phyloP scores from a whole-genome alignment of 2,329 filamentous ascomycete genomes.

The Hymenoscyphus infarciens region DNA sequence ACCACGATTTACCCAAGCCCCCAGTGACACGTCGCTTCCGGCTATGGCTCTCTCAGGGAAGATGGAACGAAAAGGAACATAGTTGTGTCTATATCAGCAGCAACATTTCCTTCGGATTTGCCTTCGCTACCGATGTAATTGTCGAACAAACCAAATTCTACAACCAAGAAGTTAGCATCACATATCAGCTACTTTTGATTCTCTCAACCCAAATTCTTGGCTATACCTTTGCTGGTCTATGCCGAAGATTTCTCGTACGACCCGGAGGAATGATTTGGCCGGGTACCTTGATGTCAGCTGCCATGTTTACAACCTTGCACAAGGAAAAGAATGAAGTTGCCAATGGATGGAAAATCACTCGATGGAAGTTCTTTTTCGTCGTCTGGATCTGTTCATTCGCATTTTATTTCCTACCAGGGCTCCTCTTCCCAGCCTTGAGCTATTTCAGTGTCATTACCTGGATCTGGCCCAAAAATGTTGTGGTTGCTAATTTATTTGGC shows the following conservation, averaged over 20 bases:
- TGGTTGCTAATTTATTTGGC: conserved; percentile 81
- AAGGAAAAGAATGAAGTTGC: conserved; percentile 79
- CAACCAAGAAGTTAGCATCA: conserved; percentile 70
- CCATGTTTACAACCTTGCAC: conserved; percentile 85
- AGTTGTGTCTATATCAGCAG: conserved; percentile 86
- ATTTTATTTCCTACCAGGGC: conserved; percentile 82
- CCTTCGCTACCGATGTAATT: conserved; percentile 85
- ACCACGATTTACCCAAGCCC: conserved; percentile 2
- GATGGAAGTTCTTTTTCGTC: conserved; percentile 79
- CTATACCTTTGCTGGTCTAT: conserved; percentile 81
- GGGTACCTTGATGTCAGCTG: conserved; percentile 79
- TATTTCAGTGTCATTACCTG: conserved; percentile 89
- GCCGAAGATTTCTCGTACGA: conserved; percentile 75
- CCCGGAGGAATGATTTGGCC: conserved; percentile 92
- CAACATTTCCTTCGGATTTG: conserved; percentile 86
- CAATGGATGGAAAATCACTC: conserved; percentile 76
- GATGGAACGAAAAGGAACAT: conserved; percentile 87
- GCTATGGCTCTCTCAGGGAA: conserved; percentile 74
- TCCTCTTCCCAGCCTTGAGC: conserved; percentile 78
- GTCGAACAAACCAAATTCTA: conserved; percentile 90
- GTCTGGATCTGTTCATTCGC: conserved; percentile 68
- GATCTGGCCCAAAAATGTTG: conserved; percentile 83
- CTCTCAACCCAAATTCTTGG: conserved; percentile 84
- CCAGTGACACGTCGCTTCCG: conserved; percentile 45
- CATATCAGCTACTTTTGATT: conserved; percentile 78